Percentiles rank a stretch among this genome's conserved stretches.
phyloP scores from a whole-genome alignment of 768 basidiomycete genomes.

The Tylopilus felleus region DNA sequence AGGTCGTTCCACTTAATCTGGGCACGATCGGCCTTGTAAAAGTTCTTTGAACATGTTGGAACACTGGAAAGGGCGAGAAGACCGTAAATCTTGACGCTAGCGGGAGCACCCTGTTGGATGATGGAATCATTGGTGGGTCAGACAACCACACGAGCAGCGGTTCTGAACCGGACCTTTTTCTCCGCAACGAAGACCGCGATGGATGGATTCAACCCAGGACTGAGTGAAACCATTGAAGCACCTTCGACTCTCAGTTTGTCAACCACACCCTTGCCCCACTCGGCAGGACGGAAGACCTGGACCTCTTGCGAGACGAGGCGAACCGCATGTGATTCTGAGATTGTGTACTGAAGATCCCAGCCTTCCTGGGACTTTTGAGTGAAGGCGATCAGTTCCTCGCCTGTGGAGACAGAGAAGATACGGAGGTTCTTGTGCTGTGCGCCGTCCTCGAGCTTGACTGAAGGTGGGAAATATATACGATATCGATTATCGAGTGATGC shows the following conservation, averaged over 20 bases:
- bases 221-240: conserved; percentile 69
- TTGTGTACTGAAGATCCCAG: conserved; percentile 91
- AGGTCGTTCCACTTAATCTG: conserved; percentile 95
- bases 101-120: conserved; percentile 70
- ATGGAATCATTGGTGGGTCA: neutral
- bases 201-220: conserved; percentile 81
- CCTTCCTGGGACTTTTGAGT: conserved; percentile 87
- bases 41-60: conserved; percentile 88
- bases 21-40: conserved; percentile 93
- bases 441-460: conserved; percentile 86
- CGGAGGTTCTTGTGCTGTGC: conserved; percentile 91
- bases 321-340: conserved; percentile 83
- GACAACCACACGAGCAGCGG: neutral
- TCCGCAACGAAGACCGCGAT: conserved; percentile 93
- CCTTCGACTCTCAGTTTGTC: conserved; percentile 85
- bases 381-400: conserved; percentile 83
- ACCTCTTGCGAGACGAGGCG: conserved; percentile 78
- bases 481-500: conserved; percentile 13
- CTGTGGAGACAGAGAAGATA: conserved; percentile 82
- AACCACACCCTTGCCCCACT: conserved; percentile 74
- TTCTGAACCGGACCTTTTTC: conserved; percentile 63
- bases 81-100: conserved; percentile 80
- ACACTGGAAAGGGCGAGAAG: conserved; percentile 54
- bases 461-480: conserved; percentile 3
- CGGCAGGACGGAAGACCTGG: conserved; percentile 78